Evolutionary conservation across 2,329 filamentous ascomycete species (phyloP).

Genomic region (Penicillium sp.): DNA sequence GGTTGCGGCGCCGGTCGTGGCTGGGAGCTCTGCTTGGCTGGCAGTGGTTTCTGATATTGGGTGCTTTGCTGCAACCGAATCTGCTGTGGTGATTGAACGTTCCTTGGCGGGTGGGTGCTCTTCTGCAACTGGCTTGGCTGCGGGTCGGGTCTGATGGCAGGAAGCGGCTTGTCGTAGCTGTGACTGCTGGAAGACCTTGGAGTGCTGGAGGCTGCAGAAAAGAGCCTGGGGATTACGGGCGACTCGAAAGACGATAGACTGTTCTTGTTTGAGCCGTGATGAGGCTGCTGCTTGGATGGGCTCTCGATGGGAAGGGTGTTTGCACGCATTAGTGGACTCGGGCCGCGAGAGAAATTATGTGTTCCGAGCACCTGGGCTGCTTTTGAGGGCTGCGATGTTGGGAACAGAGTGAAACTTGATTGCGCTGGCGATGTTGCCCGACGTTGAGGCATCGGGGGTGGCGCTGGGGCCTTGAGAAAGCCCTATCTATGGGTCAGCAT

Average conservation of each 20-base stretch:
- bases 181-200: conserved; percentile 16
- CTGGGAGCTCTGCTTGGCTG: not conserved
- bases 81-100: not conserved
- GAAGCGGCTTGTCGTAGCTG: conserved; percentile 23
- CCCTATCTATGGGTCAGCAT: conserved; percentile 7
- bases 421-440: conserved; percentile 40
- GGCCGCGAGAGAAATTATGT: conserved; percentile 32
- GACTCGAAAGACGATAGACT: conserved; percentile 15
- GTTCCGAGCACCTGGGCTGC: conserved; percentile 31
- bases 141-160: conserved; percentile 19
- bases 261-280: conserved; percentile 9
- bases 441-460: conserved; percentile 28
- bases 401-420: conserved; percentile 42
- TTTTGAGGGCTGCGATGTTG: conserved; percentile 34
- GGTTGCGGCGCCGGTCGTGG: not conserved
- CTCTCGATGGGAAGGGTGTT: conserved; percentile 21
- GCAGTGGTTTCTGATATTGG: not conserved
- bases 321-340: conserved; percentile 28
- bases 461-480: conserved; percentile 12
- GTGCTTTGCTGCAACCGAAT: not conserved
- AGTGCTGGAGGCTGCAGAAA: conserved; percentile 11
- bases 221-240: conserved; percentile 9
- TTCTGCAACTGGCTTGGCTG: not conserved
- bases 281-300: conserved; percentile 14
- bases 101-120: not conserved